Evolutionary conservation across 306 rosid species (phyloP).

Genomic region (Lupinus albus): DNA sequence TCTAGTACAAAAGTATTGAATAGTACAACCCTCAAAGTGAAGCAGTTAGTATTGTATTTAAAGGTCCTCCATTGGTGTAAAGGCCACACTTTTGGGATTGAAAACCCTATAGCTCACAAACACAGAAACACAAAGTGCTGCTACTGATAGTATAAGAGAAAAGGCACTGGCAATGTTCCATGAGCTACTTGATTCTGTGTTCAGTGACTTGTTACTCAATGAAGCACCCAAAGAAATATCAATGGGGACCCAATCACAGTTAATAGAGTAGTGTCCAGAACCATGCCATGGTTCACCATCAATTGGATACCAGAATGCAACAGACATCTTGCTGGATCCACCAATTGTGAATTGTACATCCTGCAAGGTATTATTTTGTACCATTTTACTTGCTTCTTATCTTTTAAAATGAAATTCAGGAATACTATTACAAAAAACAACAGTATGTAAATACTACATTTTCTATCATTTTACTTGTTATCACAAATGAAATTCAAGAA

Average conservation of each 20-base stretch:
- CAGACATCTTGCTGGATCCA: slow-evolving; percentile 80
- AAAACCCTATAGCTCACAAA: slow-evolving; percentile 67
- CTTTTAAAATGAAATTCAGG: slow-evolving; percentile 12
- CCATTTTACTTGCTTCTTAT: slow-evolving; percentile 32
- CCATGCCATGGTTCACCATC: slow-evolving; percentile 87
- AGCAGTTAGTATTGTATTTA: slow-evolving; percentile 47
- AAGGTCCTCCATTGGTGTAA: slow-evolving; percentile 72
- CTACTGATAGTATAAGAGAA: slow-evolving; percentile 77
- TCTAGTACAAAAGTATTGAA: slow-evolving; percentile 50
- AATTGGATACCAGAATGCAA: slow-evolving; percentile 90
- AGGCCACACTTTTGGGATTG: slow-evolving; percentile 50
- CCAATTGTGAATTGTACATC: slow-evolving; percentile 87
- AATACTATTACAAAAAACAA: background rate
- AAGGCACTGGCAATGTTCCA: slow-evolving; percentile 67
- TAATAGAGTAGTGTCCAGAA: slow-evolving; percentile 81
- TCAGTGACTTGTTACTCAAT: slow-evolving; percentile 29
- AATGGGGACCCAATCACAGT: slow-evolving; percentile 87
- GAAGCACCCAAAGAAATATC: slow-evolving; percentile 65
- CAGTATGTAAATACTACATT: background rate
- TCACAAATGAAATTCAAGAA: slow-evolving; percentile 20
- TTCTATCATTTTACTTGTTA: slow-evolving; percentile 31
- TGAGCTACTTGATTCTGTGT: slow-evolving; percentile 50
- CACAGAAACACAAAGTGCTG: slow-evolving; percentile 80
- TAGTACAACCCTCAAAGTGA: slow-evolving; percentile 50
- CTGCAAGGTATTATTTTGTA: slow-evolving; percentile 61